phyloP scores from a whole-genome alignment of 768 basidiomycete genomes.

The Candolleomyces eurysporus region DNA sequence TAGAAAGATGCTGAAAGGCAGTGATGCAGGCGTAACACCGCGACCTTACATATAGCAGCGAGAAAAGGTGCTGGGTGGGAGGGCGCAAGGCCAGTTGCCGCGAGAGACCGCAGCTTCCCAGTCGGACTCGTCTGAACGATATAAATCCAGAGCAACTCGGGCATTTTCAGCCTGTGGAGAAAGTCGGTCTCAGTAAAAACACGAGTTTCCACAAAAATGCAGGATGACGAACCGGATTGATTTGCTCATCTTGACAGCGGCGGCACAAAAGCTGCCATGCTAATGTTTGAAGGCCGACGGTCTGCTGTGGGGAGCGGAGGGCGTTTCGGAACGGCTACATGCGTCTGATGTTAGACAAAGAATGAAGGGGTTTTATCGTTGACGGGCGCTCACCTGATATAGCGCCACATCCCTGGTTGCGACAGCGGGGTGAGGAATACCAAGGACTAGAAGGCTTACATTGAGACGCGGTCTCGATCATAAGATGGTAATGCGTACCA shows the following conservation, averaged over 20 bases:
- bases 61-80: conserved; percentile 79
- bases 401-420: conserved; percentile 78
- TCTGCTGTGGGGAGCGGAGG: conserved; percentile 61
- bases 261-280: conserved; percentile 82
- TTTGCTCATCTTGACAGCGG: conserved; percentile 68
- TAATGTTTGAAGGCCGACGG: conserved; percentile 74
- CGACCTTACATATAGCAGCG: conserved; percentile 64
- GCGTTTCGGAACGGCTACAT: conserved; percentile 70
- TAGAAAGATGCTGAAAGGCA: conserved; percentile 1
- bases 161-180: conserved; percentile 69
- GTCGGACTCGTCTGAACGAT: conserved; percentile 53
- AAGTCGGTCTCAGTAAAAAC: background rate
- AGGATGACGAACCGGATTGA: conserved; percentile 61
- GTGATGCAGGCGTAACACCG: conserved; percentile 1
- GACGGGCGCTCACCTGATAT: conserved; percentile 45
- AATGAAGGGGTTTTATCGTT: background rate
- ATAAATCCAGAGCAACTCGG: conserved; percentile 55
- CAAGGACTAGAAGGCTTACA: conserved; percentile 52
- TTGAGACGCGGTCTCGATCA: conserved; percentile 4
- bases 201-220: conserved; percentile 2
- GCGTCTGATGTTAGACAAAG: background rate
- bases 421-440: conserved; percentile 77
- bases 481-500: conserved; percentile 40
- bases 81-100: conserved; percentile 71
- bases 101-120: conserved; percentile 65